Base-by-base conservation (phyloP, 169 alveolate genomes). In the Plasmodium reichenowi region DNA sequence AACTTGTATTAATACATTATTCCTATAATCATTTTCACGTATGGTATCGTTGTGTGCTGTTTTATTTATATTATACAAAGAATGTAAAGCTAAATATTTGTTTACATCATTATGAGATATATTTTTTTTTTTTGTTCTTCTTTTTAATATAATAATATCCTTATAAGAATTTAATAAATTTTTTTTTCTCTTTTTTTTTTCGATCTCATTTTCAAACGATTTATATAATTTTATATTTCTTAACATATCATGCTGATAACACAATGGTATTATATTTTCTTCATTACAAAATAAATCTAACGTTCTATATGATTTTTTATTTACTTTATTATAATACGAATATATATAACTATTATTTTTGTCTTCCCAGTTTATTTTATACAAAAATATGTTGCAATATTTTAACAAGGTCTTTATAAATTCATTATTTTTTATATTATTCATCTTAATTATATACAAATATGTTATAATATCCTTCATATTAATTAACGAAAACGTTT, bases 401-500 rank as follows among this genome's bases (percentile, higher is more conserved):
- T 71, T 54, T 29, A 80, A 60, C 13, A 80, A 15, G 22, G 43
- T 32, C 22, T 29, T 20, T 22, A 80, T 43, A 62, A 80, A 80
- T 12, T 56, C 2, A n/a, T 80, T 68, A 47, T 80, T 71, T 48
- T 80, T 80, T 48, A 80, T 20, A 47, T 80, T 71, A 62, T 80
- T 80, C 48, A 29, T 80, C 24, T 80, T 68, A 9, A 80, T 56
- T 45, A 80, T 60, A 54, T 80, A 68, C 17, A 80, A 12, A 48
- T 80, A 80, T 2, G 80, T 62, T 20, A 80, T 26, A 12, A 80
- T 67, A 71, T 80, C 90, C 45, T 80, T 80, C 32, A 80, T 32
- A 32, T 60, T 10, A 38, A 80, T 80, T 43, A 80, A 63, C 5
- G 71, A 8, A 1, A 80, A 12, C 38, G 38, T 67, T n/a, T 50